These are phyloP conservation scores for Scedosporium apiospermum DNA, from an alignment of 2,329 filamentous ascomycete genomes.

Conservation along the genomic window DNA sequence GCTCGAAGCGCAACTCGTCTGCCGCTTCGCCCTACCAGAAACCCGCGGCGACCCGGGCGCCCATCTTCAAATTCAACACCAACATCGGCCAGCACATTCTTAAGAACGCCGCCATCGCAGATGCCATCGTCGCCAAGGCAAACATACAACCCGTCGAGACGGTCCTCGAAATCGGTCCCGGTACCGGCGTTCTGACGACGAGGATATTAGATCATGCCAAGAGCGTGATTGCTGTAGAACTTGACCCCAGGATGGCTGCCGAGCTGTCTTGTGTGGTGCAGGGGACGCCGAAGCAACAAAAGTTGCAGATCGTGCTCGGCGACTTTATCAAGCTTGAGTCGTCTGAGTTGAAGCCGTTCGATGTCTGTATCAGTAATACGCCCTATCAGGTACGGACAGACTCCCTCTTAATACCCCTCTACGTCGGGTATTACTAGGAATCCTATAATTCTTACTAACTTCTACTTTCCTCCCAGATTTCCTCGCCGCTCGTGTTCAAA, in stretches of 20 bases:
- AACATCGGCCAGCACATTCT: conserved; percentile 45
- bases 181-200: conserved; percentile 76
- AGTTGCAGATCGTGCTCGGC: conserved; percentile 79
- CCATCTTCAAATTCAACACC: conserved; percentile 28
- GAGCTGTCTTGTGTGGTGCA: conserved; percentile 92
- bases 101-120: conserved; percentile 80
- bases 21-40: conserved; percentile 36
- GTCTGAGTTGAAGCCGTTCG: conserved; percentile 57
- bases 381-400: conserved; percentile 49
- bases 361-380: conserved; percentile 67
- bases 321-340: conserved; percentile 78
- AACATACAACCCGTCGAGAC: conserved; percentile 82
- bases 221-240: conserved; percentile 73
- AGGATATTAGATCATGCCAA: conserved; percentile 82
- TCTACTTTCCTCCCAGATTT: conserved; percentile 49
- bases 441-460: conserved; percentile 10
- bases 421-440: background rate
- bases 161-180: conserved; percentile 87
- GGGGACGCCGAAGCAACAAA: conserved; percentile 73
- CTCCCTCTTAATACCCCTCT: background rate
- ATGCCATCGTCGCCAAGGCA: conserved; percentile 64
- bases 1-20: conserved; percentile 5
- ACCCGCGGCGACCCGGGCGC: conserved; percentile 58
- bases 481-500: conserved; percentile 83
- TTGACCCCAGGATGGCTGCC: conserved; percentile 93